Base-by-base conservation (phyloP, 371 early-diverging fungal genomes). In the Nosema muscidifuracis region DNA sequence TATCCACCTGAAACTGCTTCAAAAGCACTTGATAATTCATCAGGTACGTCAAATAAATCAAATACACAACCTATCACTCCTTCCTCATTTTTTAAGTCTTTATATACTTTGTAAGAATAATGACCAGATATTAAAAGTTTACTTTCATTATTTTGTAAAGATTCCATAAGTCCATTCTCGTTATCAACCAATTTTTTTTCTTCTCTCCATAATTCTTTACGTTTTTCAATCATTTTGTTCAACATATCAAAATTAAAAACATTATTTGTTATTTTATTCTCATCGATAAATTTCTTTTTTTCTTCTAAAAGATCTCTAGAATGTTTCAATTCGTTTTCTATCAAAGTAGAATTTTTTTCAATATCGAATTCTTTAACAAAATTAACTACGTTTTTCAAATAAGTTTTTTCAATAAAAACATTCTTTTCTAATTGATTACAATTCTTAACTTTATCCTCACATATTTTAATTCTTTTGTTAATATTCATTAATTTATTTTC, bases 51-150 rank as follows among this genome's bases (percentile, higher is more conserved):
- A 43, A 83, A 43, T 0, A 83, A 28, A 30, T 76, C 74, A 69
- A 69, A 81, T 1, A 83, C 81, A 63, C 50, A 77, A 15, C 82
- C 84, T 13, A 77, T 16, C 1, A 89, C 88, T 83, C 89, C 75
- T 84, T 65, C 33, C 15, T 51, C 22, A 34, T 58, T 40, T 36
- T 70, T 78, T 0, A 83, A 65, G 20, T 78, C 65, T 30, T 65
- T 34, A 38, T 68, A 71, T 53, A 65, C 38, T 55, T 74, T 74
- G 4, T 62, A 31, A 1, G 31, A 40, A 60, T 18, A 36, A 56
- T 73, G 42, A 10, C 69, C 77, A 24, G 66, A 43, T 18, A 67
- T 51, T 1, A 74, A 18, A 13, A 82, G 55, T 30, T 67, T 80
- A 10, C 68, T 74, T 43, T 73, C 57, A 16, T 55, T 31, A 1